Base-by-base conservation (phyloP, 306 rosid species). In the Benincasa hispida region DNA sequence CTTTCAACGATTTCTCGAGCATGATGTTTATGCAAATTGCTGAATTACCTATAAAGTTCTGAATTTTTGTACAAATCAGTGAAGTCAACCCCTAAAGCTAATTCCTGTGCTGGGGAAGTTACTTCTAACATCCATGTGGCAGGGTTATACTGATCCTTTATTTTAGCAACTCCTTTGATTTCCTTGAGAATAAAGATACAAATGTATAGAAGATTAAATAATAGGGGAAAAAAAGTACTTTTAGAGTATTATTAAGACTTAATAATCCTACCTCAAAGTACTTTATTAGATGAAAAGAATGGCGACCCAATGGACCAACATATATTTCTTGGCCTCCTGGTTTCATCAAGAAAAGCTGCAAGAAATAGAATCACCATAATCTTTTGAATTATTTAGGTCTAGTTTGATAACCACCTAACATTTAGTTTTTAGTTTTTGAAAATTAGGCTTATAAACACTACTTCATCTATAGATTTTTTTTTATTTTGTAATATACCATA, bases 51-150 rank as follows among this genome's bases (percentile, higher is more conserved):
- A 84, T 61, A 84, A 28, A 79, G 82, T 5, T 82, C 86, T n/a
- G 86, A 86, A 4, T 63, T 77, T 68, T 42, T 86, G 81, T 86
- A 86, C 32, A 66, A 19, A 22, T 28, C 28, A 15, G 83, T n/a
- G 56, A 86, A 86, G 45, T 86, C 87, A 19, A 86, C 78, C 1
- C 79, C 81, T 63, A 87, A 80, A 82, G 84, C 62, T 27, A 55
- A 17, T 76, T 87, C 90, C 77, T 82, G 81, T 35, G 83, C 83
- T 75, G 84, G 53, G 61, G 83, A 47, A n/a, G 87, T 81, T 9
- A 82, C 83, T 79, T 86, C 89, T 70, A 84, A 74, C 89, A 86
- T 86, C 89, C 89, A 86, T 66, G 89, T 84, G 32, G 89, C 87
- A 7, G 89, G 89, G 73, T 82, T 86, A 39, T 78, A 80, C 7